These are phyloP conservation scores for Botrytis fragariae DNA, from an alignment of 2,329 filamentous ascomycete genomes.

Conservation along the genomic window DNA sequence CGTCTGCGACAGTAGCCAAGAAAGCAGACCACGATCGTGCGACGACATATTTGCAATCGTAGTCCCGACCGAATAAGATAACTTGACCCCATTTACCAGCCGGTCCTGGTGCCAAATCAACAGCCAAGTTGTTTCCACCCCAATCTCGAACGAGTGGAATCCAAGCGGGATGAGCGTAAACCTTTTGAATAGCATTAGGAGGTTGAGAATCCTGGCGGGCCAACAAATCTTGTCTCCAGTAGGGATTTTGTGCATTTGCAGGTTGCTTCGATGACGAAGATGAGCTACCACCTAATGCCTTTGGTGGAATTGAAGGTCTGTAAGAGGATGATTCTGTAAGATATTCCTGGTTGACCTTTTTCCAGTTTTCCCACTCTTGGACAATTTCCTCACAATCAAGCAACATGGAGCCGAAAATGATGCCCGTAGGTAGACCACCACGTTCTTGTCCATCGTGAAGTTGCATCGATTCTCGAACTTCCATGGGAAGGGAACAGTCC, in stretches of 20 bases:
- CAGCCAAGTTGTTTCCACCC: slow-evolving; percentile 96
- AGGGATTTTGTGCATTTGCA: slow-evolving; percentile 52
- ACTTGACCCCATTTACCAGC: slow-evolving; percentile 93
- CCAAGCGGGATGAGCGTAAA: slow-evolving; percentile 91
- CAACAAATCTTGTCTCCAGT: slow-evolving; percentile 84
- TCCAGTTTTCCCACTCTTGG: slow-evolving; percentile 97
- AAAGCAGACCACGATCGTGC: slow-evolving; percentile 89
- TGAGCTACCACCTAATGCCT: slow-evolving; percentile 64
- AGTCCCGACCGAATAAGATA: slow-evolving; percentile 94
- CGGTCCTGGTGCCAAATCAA: slow-evolving; percentile 88
- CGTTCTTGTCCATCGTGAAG: slow-evolving; percentile 97
- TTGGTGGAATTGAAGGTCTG: slow-evolving; percentile 64
- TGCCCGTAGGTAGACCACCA: slow-evolving; percentile 83
- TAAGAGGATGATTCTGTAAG: slow-evolving; percentile 53
- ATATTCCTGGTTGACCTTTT: slow-evolving; percentile 87
- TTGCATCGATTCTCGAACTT: slow-evolving; percentile 87
- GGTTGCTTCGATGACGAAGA: slow-evolving; percentile 67
- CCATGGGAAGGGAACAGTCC: slow-evolving; percentile 88
- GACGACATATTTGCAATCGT: slow-evolving; percentile 97
- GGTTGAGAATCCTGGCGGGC: slow-evolving; percentile 86
- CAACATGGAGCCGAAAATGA: slow-evolving; percentile 92
- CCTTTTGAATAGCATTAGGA: slow-evolving; percentile 80
- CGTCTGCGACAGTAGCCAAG: slow-evolving; percentile 82
- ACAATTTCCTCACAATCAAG: slow-evolving; percentile 98
- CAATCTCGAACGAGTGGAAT: slow-evolving; percentile 95